These are phyloP conservation scores for Aphanomyces cochlioides DNA, from an alignment of 352 stramenopile genomes.

Conservation along the genomic window DNA sequence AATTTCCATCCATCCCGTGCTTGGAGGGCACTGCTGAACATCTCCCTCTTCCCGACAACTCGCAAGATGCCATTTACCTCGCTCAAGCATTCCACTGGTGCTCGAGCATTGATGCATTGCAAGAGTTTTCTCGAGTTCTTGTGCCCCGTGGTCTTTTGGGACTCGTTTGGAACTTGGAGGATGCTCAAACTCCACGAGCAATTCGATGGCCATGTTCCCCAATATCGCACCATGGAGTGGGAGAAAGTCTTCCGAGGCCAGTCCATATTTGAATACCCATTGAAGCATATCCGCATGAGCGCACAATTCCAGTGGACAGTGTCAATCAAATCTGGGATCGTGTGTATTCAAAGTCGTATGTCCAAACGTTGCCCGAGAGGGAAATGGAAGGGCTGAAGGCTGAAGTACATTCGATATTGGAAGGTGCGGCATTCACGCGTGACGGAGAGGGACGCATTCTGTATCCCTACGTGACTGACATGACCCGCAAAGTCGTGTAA, in stretches of 20 bases:
- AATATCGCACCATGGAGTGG: constrained; percentile 31
- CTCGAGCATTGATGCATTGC: constrained; percentile 3
- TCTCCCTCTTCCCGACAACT: constrained; percentile 18
- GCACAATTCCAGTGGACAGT: constrained; percentile 1
- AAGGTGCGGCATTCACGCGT: constrained; percentile 3
- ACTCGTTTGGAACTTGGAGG: constrained; percentile 33
- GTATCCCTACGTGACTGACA: constrained; percentile 29
- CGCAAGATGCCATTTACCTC: constrained; percentile 28
- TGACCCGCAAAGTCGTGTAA: constrained; percentile 5
- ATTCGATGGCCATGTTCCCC: constrained; percentile 23
- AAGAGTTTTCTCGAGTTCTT: constrained; percentile 20
- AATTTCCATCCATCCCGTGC: constrained; percentile 19
- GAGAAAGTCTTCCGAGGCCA: neutral
- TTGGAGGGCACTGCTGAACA: constrained; percentile 24
- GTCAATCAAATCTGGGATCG: constrained; percentile 28
- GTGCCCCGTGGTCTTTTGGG: constrained; percentile 2
- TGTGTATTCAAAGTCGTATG: constrained; percentile 30
- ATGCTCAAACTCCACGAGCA: constrained; percentile 17
- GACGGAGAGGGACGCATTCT: constrained; percentile 16
- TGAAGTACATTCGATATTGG: constrained; percentile 15
- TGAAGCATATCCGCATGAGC: constrained; percentile 5
- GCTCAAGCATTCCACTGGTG: constrained; percentile 31
- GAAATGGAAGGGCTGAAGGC: constrained; percentile 15
- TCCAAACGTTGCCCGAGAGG: neutral
- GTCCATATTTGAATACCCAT: constrained; percentile 6